phyloP scores from a whole-genome alignment of 139 green algal species.

The Zygnema cylindricum region DNA sequence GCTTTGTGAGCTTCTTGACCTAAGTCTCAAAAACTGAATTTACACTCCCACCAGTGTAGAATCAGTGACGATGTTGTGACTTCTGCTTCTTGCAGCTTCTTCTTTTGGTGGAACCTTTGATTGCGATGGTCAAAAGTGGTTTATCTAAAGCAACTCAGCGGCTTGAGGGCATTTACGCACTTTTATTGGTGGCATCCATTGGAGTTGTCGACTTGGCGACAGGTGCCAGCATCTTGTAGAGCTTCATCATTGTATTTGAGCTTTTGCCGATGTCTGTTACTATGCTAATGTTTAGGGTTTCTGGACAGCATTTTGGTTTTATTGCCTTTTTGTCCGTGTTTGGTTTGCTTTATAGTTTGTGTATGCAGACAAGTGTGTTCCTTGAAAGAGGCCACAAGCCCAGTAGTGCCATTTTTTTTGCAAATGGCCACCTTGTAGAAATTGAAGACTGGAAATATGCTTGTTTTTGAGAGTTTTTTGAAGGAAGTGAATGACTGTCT shows the following conservation, averaged over 20 bases:
- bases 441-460: too few species aligned
- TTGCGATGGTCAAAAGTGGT: conserved; percentile 42
- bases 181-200: conserved; percentile 46
- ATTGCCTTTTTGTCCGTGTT: background rate
- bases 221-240: conserved; percentile 10
- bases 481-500: too few species aligned
- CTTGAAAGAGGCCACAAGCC: too few species aligned
- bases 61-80: too few species aligned
- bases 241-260: background rate
- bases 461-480: too few species aligned
- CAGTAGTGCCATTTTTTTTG: too few species aligned
- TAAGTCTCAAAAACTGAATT: too few species aligned
- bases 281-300: background rate
- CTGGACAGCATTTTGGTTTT: background rate
- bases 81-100: conserved; percentile 32
- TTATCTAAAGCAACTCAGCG: conserved; percentile 37
- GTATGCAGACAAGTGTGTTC: too few species aligned
- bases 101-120: conserved; percentile 18
- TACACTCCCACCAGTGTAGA: too few species aligned
- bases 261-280: background rate
- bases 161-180: conserved; percentile 55
- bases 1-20: too few species aligned
- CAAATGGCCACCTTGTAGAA: too few species aligned
- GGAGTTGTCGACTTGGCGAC: conserved; percentile 25
- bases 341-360: too few species aligned